Evolutionary conservation across 2,329 filamentous ascomycete genomes (phyloP), one percentile per base, ranked within the genome.

Genomic region (Trichoderma sp.): DNA sequence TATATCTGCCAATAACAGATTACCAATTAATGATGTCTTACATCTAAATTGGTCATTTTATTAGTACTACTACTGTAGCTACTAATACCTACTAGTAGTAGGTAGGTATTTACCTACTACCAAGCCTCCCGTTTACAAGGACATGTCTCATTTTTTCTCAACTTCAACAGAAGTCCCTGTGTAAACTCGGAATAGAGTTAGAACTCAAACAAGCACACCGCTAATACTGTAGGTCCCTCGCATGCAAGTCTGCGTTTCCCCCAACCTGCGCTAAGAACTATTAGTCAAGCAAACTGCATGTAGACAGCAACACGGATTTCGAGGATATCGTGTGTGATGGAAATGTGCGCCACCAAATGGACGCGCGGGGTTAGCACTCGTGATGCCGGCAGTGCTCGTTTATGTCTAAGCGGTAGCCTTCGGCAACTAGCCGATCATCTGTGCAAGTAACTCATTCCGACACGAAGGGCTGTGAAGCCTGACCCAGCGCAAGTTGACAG

Each of bases 381-480:
- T 66, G 54, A 49, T 46, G 58, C 54, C 63, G n/a, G 28, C n/a
- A 24, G n/a, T n/a, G 13, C 24, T 37, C 63, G 52, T 58, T 59
- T 66, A 54, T 66, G 52, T 58, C 34, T 59, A 66, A 28, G 59
- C 54, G 16, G n/a, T 18, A 21, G 28, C 28, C 63, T 37, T 59
- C 63, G 54, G 63, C 63, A 58, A 16, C 39, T 16, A 49, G 28
- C 52, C 34, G 37, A n/a, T 34, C 18, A 32, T 28, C 26, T 55
- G 63, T 59, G 13, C 63, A 54, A 66, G 63, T 58, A 28, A 26
- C 13, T 63, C 46, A 30, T 37, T 59, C 54, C 39, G 54, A 59
- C 39, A 59, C 63, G 54, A 66, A 49, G 39, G 18, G 3, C 43
- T 51, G 61, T 56, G 61, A 56, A 65, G 52, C 61, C 16, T 26